Percentiles rank a stretch among this genome's conserved stretches.
These are phyloP conservation scores for Aspergillus sp. DNA, from an alignment of 2,329 filamentous ascomycete species.

Conservation along the genomic window DNA sequence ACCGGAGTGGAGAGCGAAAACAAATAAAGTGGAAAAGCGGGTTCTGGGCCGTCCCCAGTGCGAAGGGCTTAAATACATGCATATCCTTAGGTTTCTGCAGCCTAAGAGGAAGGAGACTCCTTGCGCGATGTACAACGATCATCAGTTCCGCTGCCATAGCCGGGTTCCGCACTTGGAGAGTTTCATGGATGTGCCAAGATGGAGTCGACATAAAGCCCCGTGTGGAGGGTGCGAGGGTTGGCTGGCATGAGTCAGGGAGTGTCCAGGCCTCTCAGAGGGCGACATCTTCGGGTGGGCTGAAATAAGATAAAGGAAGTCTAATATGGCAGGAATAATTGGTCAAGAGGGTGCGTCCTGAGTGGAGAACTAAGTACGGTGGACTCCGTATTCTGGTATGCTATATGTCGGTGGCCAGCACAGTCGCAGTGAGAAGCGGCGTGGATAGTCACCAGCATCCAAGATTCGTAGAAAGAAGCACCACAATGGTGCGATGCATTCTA, in stretches of 20 bases:
- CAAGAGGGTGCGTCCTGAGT: background rate
- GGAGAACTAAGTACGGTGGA: background rate
- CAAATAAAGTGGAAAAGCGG: background rate
- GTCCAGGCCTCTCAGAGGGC: background rate
- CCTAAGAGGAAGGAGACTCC: background rate
- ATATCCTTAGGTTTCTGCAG: background rate
- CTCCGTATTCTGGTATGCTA: too few species aligned
- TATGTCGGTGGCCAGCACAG: too few species aligned
- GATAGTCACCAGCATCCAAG: background rate
- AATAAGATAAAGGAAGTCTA: background rate
- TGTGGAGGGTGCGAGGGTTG: too few species aligned
- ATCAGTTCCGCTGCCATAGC: slow-evolving; percentile 2
- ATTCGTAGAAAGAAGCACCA: background rate
- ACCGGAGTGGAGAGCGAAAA: background rate
- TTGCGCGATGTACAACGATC: background rate
- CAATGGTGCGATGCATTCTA: background rate
- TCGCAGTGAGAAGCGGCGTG: too few species aligned
- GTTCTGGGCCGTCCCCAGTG: background rate
- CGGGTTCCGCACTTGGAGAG: slow-evolving; percentile 1
- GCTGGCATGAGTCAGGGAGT: background rate
- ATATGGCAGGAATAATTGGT: background rate
- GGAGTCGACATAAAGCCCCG: too few species aligned
- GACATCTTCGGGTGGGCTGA: background rate
- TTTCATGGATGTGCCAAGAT: too few species aligned
- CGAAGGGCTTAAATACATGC: background rate